These are phyloP conservation scores for Starmerella potacharoeniae DNA, from an alignment of 805 yeast species.

Conservation along the genomic window DNA sequence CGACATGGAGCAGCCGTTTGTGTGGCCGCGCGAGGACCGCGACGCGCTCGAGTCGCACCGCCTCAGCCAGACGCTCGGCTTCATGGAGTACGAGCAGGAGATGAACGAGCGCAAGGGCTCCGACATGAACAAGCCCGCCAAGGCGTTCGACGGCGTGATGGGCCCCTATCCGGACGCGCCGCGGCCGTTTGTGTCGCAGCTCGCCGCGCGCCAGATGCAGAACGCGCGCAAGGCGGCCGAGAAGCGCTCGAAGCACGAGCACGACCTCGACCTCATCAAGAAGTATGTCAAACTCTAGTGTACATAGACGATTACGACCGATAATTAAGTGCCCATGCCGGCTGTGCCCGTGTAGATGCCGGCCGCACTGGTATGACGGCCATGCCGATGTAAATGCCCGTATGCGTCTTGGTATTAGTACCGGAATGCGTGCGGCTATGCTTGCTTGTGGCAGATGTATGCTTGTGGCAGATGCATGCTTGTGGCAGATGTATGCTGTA, in stretches of 20 bases:
- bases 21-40: slow-evolving; percentile 68
- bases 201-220: slow-evolving; percentile 35
- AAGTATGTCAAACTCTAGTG: slow-evolving; percentile 26
- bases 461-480: no score
- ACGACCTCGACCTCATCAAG: slow-evolving; percentile 32
- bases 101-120: slow-evolving; percentile 47
- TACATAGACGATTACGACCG: background rate
- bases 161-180: slow-evolving; percentile 52
- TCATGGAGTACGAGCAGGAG: slow-evolving; percentile 41
- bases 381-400: no score
- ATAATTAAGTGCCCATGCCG: no score
- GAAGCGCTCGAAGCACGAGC: slow-evolving; percentile 21
- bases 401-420: background rate
- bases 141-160: slow-evolving; percentile 62
- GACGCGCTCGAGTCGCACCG: slow-evolving; percentile 28
- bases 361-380: no score
- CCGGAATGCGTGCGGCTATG: no score
- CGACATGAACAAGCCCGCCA: slow-evolving; percentile 53
- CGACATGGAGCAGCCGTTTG: slow-evolving; percentile 88
- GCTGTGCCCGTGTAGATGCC: no score
- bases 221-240: slow-evolving; percentile 36
- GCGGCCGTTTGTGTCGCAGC: slow-evolving; percentile 51
- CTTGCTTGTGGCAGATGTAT: no score
- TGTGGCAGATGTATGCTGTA: no score
- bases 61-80: slow-evolving; percentile 15